Evolutionary conservation across 768 basidiomycete genomes (phyloP), one percentile per base, ranked within the genome.

Genomic region (Jaapia argillacea): DNA sequence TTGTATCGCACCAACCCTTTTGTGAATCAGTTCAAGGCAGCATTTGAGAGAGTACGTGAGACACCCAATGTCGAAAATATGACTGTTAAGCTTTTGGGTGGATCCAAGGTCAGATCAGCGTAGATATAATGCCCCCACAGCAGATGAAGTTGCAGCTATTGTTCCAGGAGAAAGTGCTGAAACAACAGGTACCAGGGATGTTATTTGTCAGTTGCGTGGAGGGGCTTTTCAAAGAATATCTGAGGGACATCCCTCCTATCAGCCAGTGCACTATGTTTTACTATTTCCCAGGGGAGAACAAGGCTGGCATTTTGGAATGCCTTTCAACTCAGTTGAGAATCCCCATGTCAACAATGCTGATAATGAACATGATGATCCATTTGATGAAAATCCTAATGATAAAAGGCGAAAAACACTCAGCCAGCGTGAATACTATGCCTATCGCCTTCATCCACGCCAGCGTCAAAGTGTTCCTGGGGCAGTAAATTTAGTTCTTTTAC

Each of bases 101-200:
- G 39, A 52, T 1, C 42, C 46, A 0, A 43, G 36, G 0, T 33
- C 39, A 42, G 68, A 72, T 55, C 51, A 38, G 0, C 51, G 65
- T 4, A 42, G 58, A 10, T 71, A 75, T 41, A 74, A 75, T 48
- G 45, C 68, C 0, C 72, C 72, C 1, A 66, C 63, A 38, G 57
- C 61, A 1, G 51, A 63, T 45, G 69, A 72, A 39, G 57, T 75
- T 44, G 67, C 67, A 31, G 61, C 65, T 0, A 58, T 75, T 28
- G 27, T 74, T 21, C 65, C 67, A 42, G 62, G 57, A 5, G 49
- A 58, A 56, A 58, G 50, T 4, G 26, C 47, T 14, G 21, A 58
- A 10, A 24, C 24, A 21, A 31, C 41, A 1, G 45, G 53, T 1
- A 18, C 46, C 14, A 25, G 55, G 3, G 69, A 75, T 33, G 68